Evolutionary conservation across 352 stramenopile genomes (phyloP), one percentile per base, ranked within the genome.

Genomic region (Phytopythium helicoides): DNA sequence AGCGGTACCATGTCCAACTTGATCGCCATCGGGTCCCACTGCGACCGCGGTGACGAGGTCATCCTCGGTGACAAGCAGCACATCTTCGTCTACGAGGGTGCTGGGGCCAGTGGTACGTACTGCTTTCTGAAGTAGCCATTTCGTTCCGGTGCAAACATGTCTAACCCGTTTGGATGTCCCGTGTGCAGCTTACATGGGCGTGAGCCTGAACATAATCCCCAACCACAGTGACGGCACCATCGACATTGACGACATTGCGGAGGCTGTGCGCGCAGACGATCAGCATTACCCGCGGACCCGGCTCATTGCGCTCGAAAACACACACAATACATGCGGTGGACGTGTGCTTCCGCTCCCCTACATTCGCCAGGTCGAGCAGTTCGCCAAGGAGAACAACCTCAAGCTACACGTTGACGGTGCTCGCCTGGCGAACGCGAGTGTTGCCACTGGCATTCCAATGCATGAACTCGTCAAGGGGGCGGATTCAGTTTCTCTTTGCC

Each of bases 1-100:
- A 87, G 76, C 6, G 95, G 95, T 11, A 98, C 96, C n/a, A 98
- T 98, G 96, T 82, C 70, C 33, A 99, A 99, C 74, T 64, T 99
- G 23, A 93, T 96, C 38, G 89, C 91, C 8, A 70, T 98, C 6
- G 76, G 95, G 21, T 67, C 73, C 28, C 95, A 98, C 72, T 98
- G 93, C 72, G 66, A 91, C 51, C 84, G 85, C 25, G 84, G 78
- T 11, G 73, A 89, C 52, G 87, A 97, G 68, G 87, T 98, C 55
- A 97, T 99, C 52, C 65, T 98, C 28, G 96, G 96, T 21, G 66
- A 88, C 49, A 76, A 92, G 59, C 94, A 87, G 38, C 96, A 99
- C 62, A 96, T 98, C 36, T 97, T 94, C 72, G 66, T 97, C 49
- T 99, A 97, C 70, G 96, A 99, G 75, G 89, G 83, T 47, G 89